Base-by-base conservation (phyloP, 2,329 filamentous ascomycete species). In the Incumbomyces lentus region DNA sequence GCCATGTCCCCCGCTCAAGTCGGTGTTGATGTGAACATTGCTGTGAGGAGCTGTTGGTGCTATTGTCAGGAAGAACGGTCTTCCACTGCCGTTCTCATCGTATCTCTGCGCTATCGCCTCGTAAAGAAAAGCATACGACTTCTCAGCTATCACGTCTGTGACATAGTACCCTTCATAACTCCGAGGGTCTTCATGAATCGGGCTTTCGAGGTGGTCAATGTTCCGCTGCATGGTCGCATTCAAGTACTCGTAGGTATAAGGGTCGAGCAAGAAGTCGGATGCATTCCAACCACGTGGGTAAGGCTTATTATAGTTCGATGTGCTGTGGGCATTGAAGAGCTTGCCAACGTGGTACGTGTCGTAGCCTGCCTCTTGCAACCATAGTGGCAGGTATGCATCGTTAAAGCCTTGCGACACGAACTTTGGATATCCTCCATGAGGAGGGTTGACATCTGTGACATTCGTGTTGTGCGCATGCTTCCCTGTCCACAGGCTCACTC, bases 401-500 rank as follows among this genome's bases (percentile, higher is more conserved):
- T 76, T 74, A 50, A 72, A 67, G 0, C 72, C 71, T 34, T 71
- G 68, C 11, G 62, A 60, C 36, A 75, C 60, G 46, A 76, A 74
- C 51, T 74, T 75, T 3, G 72, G 71, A 50, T 71, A 75, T 5
- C 66, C 60, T 2, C 59, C 54, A 43, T 56, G 54, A 1, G 53
- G 75, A 40, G 76, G 62, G 1, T 59, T 60, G 1, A 76, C 69
- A 55, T 75, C 71, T 0, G 82, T 85, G 1, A 85, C 78, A 53
- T 85, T 85, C 0, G 80, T 84, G 52, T 84, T 84, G 54, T 86
- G 82, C 0, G 81, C 78, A 6, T 76, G 72, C 56, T 75, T 76
- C 0, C 82, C 81, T 0, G 81, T 84, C 72, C 73, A 78, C 1
- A 85, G 61, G 12, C 73, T 76, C 2, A 82, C 81, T 1, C 82